A percentile compares a stretch with the other conserved stretches of the same genome.
phyloP scores from a whole-genome alignment of 2,329 filamentous ascomycete species.

The Tolypocladium ophioglossoides region DNA sequence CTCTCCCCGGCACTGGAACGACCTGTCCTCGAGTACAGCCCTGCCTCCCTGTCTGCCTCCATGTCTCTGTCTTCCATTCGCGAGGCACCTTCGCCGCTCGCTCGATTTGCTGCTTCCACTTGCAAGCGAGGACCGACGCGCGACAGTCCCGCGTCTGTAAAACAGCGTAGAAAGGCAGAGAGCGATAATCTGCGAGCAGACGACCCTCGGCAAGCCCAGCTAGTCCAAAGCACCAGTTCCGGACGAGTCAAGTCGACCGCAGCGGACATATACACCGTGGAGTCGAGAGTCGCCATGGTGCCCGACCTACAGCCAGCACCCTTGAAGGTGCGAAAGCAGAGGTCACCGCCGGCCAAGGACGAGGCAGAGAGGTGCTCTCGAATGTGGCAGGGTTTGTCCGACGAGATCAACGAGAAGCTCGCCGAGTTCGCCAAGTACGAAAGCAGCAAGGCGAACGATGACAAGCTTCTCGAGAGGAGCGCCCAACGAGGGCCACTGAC shows the following conservation, averaged over 20 bases:
- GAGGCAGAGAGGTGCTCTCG: conserved; percentile 7
- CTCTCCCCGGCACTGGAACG: neutral
- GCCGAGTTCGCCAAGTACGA: neutral
- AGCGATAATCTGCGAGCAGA: too few relatives aligned
- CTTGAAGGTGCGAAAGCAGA: conserved; percentile 9
- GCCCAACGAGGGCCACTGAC: neutral
- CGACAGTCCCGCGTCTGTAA: neutral
- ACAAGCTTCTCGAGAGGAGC: neutral
- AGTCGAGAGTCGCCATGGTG: conserved; percentile 5
- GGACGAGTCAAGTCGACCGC: conserved; percentile 8
- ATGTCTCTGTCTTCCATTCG: neutral
- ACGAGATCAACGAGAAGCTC: conserved; percentile 1
- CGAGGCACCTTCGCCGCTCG: neutral
- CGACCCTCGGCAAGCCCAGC: neutral
- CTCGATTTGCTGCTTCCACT: neutral
- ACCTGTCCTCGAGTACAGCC: conserved; percentile 5
- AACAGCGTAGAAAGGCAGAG: too few relatives aligned
- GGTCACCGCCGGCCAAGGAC: neutral
- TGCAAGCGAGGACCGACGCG: neutral
- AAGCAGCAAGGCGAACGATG: neutral
- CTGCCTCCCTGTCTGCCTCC: neutral
- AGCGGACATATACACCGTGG: conserved; percentile 12
- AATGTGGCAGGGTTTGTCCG: conserved; percentile 3
- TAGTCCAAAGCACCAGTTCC: neutral
- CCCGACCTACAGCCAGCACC: conserved; percentile 14